Evolutionary conservation across 257 asterid species (phyloP).

Genomic region (Avicennia marina): DNA sequence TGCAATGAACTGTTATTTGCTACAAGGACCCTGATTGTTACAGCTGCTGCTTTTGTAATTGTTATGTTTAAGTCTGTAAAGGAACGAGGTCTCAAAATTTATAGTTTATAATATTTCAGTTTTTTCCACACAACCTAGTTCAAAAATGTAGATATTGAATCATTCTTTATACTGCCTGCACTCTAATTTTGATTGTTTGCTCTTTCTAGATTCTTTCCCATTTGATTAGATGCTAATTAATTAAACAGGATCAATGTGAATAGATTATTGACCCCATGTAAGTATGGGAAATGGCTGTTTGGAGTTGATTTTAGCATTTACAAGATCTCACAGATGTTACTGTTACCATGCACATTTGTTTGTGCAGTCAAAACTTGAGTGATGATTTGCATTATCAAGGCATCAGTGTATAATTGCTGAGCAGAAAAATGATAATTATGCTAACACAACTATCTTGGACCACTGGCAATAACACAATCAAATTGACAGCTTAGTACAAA

Average conservation of each 20-base stretch:
- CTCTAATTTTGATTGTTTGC: background rate
- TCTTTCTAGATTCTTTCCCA: background rate
- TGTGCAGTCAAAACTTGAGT: background rate
- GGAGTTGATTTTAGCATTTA: background rate
- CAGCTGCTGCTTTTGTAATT: slow-evolving; percentile 24
- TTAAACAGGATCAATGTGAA: background rate
- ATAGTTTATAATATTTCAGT: background rate
- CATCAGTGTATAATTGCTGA: background rate
- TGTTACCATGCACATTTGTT: background rate
- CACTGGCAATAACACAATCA: background rate
- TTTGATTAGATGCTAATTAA: slow-evolving; percentile 4
- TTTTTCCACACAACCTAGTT: background rate
- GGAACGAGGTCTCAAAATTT: slow-evolving; percentile 13
- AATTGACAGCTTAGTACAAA: background rate
- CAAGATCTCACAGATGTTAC: background rate
- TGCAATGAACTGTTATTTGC: too few species aligned
- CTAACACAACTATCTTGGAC: background rate
- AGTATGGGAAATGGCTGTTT: slow-evolving; percentile 7
- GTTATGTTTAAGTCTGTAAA: slow-evolving; percentile 31
- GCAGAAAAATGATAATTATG: slow-evolving; percentile 1
- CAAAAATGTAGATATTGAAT: background rate
- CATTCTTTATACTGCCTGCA: background rate
- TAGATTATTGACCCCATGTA: background rate
- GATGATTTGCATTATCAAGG: background rate
- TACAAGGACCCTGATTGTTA: too few species aligned